Evolutionary conservation across 148 eudicot genomes (phyloP).

Genomic region (Heliamphora exappendiculata): DNA sequence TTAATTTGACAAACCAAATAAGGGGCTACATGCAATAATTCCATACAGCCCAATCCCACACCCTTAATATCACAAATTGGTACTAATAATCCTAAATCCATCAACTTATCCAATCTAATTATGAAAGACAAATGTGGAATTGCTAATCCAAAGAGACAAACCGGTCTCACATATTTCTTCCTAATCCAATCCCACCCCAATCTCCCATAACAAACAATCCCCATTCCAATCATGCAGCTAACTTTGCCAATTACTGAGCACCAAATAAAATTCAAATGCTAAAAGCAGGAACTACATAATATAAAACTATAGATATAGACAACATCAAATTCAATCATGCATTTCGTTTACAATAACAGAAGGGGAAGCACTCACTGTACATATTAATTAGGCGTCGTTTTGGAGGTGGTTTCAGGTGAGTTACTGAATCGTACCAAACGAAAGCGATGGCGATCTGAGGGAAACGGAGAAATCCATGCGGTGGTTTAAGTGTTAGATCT

Average conservation of each 20-base stretch:
- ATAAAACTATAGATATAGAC: not conserved
- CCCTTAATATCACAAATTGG: too few relatives aligned
- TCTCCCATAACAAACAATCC: too few relatives aligned
- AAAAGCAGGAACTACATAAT: not conserved
- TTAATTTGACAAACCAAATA: too few relatives aligned
- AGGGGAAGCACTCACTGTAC: conserved; percentile 15
- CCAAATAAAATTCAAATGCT: conserved; percentile 3
- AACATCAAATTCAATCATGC: not conserved
- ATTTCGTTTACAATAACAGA: not conserved
- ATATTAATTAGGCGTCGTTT: conserved; percentile 6
- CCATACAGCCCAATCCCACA: too few relatives aligned
- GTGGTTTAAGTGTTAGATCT: conserved; percentile 29
- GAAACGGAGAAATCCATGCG: conserved; percentile 16
- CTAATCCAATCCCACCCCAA: too few relatives aligned
- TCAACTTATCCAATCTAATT: too few relatives aligned
- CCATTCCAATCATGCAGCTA: conserved; percentile 2
- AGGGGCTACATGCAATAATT: too few relatives aligned
- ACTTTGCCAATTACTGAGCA: too few relatives aligned
- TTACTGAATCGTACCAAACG: conserved; percentile 14
- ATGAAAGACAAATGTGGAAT: too few relatives aligned
- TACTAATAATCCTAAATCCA: too few relatives aligned
- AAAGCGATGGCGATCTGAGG: conserved; percentile 31
- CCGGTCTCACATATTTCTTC: too few relatives aligned
- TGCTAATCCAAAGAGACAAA: too few relatives aligned
- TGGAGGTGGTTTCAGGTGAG: conserved; percentile 8